phyloP scores from a whole-genome alignment of 352 stramenopile genomes.

The Globisporangium splendens region DNA sequence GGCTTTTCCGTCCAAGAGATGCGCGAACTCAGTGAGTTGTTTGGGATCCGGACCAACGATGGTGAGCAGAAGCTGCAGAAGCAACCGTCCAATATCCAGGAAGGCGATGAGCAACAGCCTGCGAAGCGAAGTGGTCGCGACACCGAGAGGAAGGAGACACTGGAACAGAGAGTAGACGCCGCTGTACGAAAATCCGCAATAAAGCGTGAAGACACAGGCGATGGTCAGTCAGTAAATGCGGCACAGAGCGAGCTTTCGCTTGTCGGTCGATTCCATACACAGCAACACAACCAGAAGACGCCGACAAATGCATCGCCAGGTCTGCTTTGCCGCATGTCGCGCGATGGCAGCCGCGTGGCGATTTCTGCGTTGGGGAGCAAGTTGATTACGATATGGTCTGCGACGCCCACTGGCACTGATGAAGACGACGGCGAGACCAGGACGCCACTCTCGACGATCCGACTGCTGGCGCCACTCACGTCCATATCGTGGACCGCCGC shows the following conservation, averaged over 20 bases:
- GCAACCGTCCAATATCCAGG: background rate
- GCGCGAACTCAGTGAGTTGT: constrained; percentile 45
- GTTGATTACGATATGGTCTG: constrained; percentile 7
- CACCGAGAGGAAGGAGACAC: background rate
- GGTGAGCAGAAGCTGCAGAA: too few species aligned
- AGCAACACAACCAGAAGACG: background rate
- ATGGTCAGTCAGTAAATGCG: too few species aligned
- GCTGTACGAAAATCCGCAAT: too few species aligned
- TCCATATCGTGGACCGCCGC: constrained; percentile 5
- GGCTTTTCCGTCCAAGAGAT: constrained; percentile 44
- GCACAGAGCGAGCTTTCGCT: constrained; percentile 1
- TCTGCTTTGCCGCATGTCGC: background rate
- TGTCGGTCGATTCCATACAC: background rate
- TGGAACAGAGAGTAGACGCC: background rate
- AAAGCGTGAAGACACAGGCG: too few species aligned
- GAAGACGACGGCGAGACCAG: background rate
- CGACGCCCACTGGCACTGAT: background rate
- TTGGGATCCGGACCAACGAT: constrained; percentile 27
- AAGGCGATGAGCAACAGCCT: background rate
- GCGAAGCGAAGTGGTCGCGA: background rate
- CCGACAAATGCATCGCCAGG: background rate
- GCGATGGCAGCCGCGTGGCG: constrained; percentile 2
- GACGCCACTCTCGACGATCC: constrained; percentile 6
- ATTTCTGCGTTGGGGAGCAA: background rate
- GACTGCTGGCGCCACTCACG: constrained; percentile 5